Evolutionary conservation across 2,329 filamentous ascomycete genomes (phyloP), one percentile per base, ranked within the genome.

Genomic region (Aureobasidium sp.): DNA sequence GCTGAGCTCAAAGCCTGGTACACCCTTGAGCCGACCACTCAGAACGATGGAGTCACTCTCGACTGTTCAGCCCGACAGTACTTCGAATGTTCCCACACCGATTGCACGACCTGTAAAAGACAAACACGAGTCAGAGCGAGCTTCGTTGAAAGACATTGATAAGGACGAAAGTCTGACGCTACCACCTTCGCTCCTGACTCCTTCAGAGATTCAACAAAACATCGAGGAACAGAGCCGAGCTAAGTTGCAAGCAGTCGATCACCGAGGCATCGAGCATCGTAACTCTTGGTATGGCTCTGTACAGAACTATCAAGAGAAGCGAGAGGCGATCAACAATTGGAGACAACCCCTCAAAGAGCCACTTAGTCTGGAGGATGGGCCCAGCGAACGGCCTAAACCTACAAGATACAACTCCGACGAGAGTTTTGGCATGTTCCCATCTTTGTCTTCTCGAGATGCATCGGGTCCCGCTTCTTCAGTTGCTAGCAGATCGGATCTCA

Each of bases 341-440:
- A 68, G 67, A 45, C 62, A 63, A 12, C 67, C 68, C 22, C 59
- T 68, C 6, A 70, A 70, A 39, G 59, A 64, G 17, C 68, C 68
- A 6, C 66, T 70, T 5, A 67, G 58, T 41, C 64, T 71, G 1
- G 69, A 71, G 20, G 60, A 65, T 39, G 57, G 22, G 20, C 27
- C 20, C 15, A 31, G 11, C 12, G 55, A 52, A 25, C 41, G 55
- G 11, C 55, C 49, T 20, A 55, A 34, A 20, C 25, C 48, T 15
- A 44, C 37, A 14, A 52, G 48, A 39, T 82, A 84, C 67, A 79
- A 84, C 66, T 86, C 83, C 27, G 78, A 80, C 7, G 84, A 86
- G 65, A 86, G 83, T 69, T 86, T 86, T 66, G 76, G 79, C 25
- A 85, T 86, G 80, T 85, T 87, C 65, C 85, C 83, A 42, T 81